Conservation (phyloP, 202 grass and related monocot genomes). For the Bolboschoenoplectus hybrid region DNA sequence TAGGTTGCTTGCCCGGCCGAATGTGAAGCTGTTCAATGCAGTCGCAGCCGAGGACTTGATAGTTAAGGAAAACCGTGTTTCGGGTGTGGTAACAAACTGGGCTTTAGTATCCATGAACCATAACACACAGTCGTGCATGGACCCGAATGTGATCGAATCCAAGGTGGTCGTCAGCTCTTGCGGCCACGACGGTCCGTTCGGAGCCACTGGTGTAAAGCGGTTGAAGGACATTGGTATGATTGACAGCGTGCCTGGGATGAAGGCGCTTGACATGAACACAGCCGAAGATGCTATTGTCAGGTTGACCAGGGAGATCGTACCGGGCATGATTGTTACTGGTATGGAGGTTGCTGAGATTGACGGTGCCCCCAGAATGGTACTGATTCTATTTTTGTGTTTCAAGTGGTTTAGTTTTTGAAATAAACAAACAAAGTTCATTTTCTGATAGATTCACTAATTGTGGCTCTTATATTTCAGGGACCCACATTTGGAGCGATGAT, state of each 20-base stretch:
- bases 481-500: slow-evolving; percentile 99
- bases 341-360: slow-evolving; percentile 99
- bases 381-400: background rate
- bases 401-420: background rate
- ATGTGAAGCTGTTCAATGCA: slow-evolving; percentile 95
- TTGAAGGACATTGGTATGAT: slow-evolving; percentile 93
- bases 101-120: slow-evolving; percentile 94
- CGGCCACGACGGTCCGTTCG: slow-evolving; percentile 88
- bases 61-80: slow-evolving; percentile 64
- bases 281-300: slow-evolving; percentile 83
- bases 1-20: slow-evolving; percentile 65
- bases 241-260: slow-evolving; percentile 78
- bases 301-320: slow-evolving; percentile 86
- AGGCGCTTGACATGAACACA: slow-evolving; percentile 83
- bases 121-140: slow-evolving; percentile 93
- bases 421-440: background rate
- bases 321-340: slow-evolving; percentile 90
- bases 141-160: slow-evolving; percentile 91
- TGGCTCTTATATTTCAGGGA: slow-evolving; percentile 51
- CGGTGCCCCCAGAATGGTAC: slow-evolving; percentile 90
- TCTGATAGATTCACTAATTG: background rate
- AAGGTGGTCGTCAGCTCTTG: slow-evolving; percentile 96
- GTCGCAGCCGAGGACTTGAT: slow-evolving; percentile 84
- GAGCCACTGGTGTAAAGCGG: slow-evolving; percentile 83
- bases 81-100: slow-evolving; percentile 92